These are phyloP conservation scores for Margaritispora aquatica DNA, from an alignment of 495 filamentous ascomycete species.

Conservation along the genomic window DNA sequence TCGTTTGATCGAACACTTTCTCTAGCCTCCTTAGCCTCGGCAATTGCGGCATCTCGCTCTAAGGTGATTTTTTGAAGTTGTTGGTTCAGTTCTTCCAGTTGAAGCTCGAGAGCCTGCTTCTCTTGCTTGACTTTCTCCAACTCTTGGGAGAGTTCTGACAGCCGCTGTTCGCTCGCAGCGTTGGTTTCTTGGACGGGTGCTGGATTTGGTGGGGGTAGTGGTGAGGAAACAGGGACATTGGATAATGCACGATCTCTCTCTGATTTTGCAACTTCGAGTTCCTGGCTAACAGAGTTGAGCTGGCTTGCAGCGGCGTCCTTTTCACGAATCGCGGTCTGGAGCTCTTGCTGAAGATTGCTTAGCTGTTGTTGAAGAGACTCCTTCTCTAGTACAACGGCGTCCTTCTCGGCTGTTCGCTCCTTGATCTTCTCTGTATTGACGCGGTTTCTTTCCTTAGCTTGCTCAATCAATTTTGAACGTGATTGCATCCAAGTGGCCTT, in stretches of 20 bases:
- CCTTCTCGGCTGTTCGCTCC: constrained; percentile 30
- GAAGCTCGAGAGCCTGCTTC: constrained; percentile 27
- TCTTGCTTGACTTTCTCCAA: constrained; percentile 25
- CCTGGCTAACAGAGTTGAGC: constrained; percentile 11
- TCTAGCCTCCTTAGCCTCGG: constrained; percentile 41
- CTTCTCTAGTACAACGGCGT: constrained; percentile 28
- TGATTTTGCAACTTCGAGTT: constrained; percentile 20
- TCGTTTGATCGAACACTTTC: constrained; percentile 33
- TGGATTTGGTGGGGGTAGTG: constrained; percentile 12
- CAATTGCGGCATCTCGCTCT: constrained; percentile 35
- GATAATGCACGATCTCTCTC: constrained; percentile 16
- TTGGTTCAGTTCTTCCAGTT: constrained; percentile 38
- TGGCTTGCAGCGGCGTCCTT: constrained; percentile 19
- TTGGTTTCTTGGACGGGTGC: background rate
- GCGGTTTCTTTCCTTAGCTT: constrained; percentile 42
- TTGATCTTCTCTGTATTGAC: constrained; percentile 34
- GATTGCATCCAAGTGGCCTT: constrained; percentile 36
- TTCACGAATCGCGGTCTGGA: constrained; percentile 24
- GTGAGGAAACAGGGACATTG: background rate
- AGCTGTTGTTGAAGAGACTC: constrained; percentile 32
- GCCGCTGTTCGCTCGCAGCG: constrained; percentile 16
- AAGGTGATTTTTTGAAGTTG: constrained; percentile 40
- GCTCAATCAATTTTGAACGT: constrained; percentile 35
- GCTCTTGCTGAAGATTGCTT: constrained; percentile 28
- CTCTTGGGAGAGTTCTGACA: constrained; percentile 26